Conservation (phyloP, 306 rosid species). For the Prinsepia uniflora region DNA sequence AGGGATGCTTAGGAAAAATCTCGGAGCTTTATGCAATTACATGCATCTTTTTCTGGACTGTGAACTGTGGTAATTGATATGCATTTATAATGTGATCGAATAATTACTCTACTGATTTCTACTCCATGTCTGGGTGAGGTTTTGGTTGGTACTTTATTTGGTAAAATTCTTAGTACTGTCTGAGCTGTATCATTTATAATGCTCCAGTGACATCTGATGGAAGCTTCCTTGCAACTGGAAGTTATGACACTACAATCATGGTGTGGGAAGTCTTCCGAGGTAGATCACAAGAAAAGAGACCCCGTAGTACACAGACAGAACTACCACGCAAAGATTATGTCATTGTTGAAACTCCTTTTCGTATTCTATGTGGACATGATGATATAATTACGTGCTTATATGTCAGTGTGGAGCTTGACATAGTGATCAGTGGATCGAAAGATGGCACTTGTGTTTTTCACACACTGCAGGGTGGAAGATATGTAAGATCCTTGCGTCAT, state of each 20-base stretch:
- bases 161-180: conserved; percentile 1
- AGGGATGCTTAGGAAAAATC: not conserved
- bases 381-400: conserved; percentile 85
- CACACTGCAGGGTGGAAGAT: conserved; percentile 88
- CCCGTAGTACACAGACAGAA: conserved; percentile 66
- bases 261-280: conserved; percentile 89
- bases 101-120: not conserved
- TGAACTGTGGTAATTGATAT: not conserved
- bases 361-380: conserved; percentile 94
- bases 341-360: conserved; percentile 83
- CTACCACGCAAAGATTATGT: conserved; percentile 71
- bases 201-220: conserved; percentile 96
- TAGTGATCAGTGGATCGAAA: conserved; percentile 93
- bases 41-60: not conserved
- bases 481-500: conserved; percentile 79
- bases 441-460: conserved; percentile 97
- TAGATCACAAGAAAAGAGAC: conserved; percentile 63
- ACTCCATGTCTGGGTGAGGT: not conserved
- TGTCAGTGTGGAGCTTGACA: conserved; percentile 88
- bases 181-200: conserved; percentile 18
- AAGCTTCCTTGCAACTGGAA: conserved; percentile 94
- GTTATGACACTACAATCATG: conserved; percentile 97
- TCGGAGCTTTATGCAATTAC: not conserved
- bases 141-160: not conserved
- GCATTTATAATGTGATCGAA: conserved; percentile 14